Percentiles rank a stretch among this genome's conserved stretches.
Evolutionary conservation across 176 grass and related monocot species (phyloP).

Genomic region (Paspalum vaginatum): DNA sequence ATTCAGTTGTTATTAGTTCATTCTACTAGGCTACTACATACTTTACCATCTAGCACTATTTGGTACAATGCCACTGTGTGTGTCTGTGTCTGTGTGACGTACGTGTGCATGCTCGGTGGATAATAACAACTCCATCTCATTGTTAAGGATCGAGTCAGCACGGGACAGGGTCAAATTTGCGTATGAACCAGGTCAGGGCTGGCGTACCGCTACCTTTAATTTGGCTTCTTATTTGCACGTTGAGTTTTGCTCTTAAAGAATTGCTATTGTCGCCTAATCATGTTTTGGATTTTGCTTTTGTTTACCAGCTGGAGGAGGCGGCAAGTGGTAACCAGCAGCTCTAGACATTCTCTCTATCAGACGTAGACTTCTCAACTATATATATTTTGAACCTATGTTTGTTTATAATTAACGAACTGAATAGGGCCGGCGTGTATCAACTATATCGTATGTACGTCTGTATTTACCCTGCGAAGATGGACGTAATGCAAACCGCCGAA

Average conservation of each 20-base stretch:
- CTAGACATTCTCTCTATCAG: background rate
- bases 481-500: conserved; percentile 96
- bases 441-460: background rate
- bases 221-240: background rate
- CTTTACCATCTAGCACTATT: background rate
- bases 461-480: conserved; percentile 95
- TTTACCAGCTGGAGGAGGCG: background rate
- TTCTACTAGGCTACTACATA: too few relatives aligned
- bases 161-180: background rate
- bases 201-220: background rate
- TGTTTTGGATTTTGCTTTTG: conserved; percentile 31
- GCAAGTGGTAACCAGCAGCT: conserved; percentile 6
- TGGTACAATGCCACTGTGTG: background rate
- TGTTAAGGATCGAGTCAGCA: background rate
- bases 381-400: background rate
- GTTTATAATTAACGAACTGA: background rate
- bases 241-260: background rate
- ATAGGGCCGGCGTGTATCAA: conserved; percentile 3
- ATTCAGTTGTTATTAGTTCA: background rate
- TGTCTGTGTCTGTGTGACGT: background rate
- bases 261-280: background rate
- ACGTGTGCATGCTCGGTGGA: background rate
- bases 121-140: background rate
- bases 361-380: background rate
- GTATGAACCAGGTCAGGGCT: background rate